phyloP scores from a whole-genome alignment of 441 rosid genomes.

The Gossypium schwendimanii region DNA sequence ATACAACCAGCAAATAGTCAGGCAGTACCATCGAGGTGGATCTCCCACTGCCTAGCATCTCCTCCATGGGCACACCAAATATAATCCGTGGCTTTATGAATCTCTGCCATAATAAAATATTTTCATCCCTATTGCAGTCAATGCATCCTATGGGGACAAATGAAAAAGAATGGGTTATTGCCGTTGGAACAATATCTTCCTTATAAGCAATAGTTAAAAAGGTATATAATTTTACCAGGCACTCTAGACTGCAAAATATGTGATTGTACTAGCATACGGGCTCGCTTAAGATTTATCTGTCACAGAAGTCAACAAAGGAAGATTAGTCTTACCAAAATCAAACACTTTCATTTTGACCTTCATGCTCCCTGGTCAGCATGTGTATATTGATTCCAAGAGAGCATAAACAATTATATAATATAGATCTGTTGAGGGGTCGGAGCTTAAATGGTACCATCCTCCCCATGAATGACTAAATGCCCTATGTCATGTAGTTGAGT shows the following conservation, averaged over 20 bases:
- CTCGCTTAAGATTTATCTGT: constrained; percentile 94
- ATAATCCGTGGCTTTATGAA: constrained; percentile 64
- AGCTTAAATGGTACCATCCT: no score
- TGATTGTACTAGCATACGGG: constrained; percentile 68
- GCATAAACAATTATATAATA: neutral
- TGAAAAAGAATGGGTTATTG: constrained; percentile 1
- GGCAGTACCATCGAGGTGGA: constrained; percentile 45
- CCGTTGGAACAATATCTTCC: neutral
- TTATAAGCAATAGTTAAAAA: neutral
- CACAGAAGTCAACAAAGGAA: constrained; percentile 12
- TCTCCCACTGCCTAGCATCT: constrained; percentile 49
- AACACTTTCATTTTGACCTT: neutral
- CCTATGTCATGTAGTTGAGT: no score
- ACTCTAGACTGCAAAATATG: constrained; percentile 51
- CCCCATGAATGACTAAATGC: no score
- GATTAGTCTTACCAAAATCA: neutral
- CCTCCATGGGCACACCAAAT: constrained; percentile 71
- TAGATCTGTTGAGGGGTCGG: neutral
- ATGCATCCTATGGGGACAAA: constrained; percentile 45
- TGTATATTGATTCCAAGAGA: neutral
- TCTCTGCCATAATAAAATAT: constrained; percentile 66
- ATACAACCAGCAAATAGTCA: neutral
- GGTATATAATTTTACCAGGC: constrained; percentile 41
- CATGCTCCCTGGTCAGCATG: neutral
- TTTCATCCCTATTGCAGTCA: constrained; percentile 74